These are phyloP conservation scores for Yarrowia hollandica DNA, from an alignment of 805 yeast genomes.

Conservation along the genomic window DNA sequence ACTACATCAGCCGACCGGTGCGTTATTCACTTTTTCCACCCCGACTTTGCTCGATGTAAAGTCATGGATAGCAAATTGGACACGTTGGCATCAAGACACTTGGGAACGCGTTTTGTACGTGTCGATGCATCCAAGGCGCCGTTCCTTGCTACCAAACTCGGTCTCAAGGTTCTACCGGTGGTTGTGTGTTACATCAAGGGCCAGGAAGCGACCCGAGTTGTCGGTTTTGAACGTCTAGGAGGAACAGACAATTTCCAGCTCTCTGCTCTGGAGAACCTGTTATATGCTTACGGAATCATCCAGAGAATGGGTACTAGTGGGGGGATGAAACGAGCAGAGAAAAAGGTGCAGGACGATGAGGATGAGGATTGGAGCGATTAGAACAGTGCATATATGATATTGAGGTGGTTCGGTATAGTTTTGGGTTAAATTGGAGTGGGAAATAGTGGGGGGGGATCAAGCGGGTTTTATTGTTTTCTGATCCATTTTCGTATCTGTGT, in stretches of 20 bases:
- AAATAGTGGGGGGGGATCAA: too few relatives aligned
- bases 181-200: conserved; percentile 63
- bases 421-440: too few relatives aligned
- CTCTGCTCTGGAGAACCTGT: conserved; percentile 49
- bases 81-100: conserved; percentile 56
- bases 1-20: conserved; percentile 48
- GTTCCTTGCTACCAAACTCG: conserved; percentile 63
- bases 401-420: too few relatives aligned
- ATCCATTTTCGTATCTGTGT: too few relatives aligned
- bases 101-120: conserved; percentile 48
- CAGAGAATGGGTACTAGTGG: conserved; percentile 9
- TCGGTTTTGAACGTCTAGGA: conserved; percentile 67
- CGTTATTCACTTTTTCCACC: conserved; percentile 65
- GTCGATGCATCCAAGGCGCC: conserved; percentile 68
- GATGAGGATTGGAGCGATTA: conserved; percentile 17
- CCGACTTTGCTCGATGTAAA: conserved; percentile 59
- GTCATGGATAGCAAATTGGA: conserved; percentile 53
- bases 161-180: conserved; percentile 69
- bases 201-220: conserved; percentile 55
- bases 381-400: too few relatives aligned
- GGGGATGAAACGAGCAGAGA: neutral
- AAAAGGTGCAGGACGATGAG: conserved; percentile 2
- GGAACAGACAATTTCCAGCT: conserved; percentile 50
- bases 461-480: too few relatives aligned
- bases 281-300: neutral